These are phyloP conservation scores for Cyphellophora attinorum DNA, from an alignment of 2,329 filamentous ascomycete genomes.

Conservation along the genomic window DNA sequence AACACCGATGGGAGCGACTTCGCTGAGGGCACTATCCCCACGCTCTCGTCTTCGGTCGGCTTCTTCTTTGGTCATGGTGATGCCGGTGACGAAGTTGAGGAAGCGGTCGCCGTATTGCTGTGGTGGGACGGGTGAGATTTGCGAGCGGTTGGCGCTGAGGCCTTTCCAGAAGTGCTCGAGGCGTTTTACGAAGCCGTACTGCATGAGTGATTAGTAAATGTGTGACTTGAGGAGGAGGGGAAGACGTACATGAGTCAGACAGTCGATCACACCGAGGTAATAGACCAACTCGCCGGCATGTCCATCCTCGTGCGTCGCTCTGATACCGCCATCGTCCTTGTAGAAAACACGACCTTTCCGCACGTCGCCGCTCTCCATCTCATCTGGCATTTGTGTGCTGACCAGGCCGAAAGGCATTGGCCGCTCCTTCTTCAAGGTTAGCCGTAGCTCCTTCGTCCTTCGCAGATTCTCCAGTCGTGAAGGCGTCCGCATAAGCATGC, in stretches of 20 bases:
- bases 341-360: conserved; percentile 79
- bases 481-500: conserved; percentile 71
- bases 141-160: conserved; percentile 66
- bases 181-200: conserved; percentile 93
- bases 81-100: conserved; percentile 78
- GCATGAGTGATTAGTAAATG: conserved; percentile 8
- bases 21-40: conserved; percentile 7
- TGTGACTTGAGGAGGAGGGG: conserved; percentile 1
- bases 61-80: conserved; percentile 85
- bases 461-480: conserved; percentile 86
- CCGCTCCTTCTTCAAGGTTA: conserved; percentile 86
- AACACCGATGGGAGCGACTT: conserved; percentile 3
- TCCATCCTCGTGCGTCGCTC: conserved; percentile 86
- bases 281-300: conserved; percentile 83
- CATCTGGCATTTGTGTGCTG: conserved; percentile 78
- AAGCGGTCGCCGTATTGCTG: conserved; percentile 90
- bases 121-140: conserved; percentile 89
- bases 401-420: conserved; percentile 86
- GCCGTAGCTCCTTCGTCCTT: conserved; percentile 80
- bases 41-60: conserved; percentile 40
- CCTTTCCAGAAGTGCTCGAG: conserved; percentile 97
- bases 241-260: conserved; percentile 78
- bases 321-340: conserved; percentile 84
- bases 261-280: conserved; percentile 97
- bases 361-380: conserved; percentile 58